These are phyloP conservation scores for Pythium rishiriense DNA, from an alignment of 352 stramenopile species.

Conservation along the genomic window DNA sequence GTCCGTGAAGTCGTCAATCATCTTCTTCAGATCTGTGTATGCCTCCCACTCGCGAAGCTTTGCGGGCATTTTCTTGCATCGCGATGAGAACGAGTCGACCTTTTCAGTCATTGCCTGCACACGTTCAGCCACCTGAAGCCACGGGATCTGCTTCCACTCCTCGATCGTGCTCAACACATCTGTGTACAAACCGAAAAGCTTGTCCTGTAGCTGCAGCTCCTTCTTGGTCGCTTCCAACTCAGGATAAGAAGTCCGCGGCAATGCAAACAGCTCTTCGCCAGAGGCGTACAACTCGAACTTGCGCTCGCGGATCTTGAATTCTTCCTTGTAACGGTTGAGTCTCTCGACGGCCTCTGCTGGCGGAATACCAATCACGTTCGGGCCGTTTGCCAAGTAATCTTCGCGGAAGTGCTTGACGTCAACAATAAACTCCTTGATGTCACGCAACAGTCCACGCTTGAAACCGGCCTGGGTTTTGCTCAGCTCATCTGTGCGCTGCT, in stretches of 20 bases:
- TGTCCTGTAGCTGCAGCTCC: constrained; percentile 93
- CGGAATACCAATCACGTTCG: constrained; percentile 96
- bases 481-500: constrained; percentile 94
- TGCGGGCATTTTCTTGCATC: constrained; percentile 97
- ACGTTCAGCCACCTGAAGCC: constrained; percentile 92
- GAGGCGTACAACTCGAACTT: constrained; percentile 97
- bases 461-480: constrained; percentile 95
- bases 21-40: constrained; percentile 95
- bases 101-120: constrained; percentile 96
- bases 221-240: constrained; percentile 98
- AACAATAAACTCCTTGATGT: constrained; percentile 96
- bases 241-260: constrained; percentile 95
- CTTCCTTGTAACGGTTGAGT: constrained; percentile 97
- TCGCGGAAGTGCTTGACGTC: constrained; percentile 96
- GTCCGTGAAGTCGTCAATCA: constrained; percentile 98
- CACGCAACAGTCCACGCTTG: constrained; percentile 94
- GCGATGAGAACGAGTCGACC: constrained; percentile 94
- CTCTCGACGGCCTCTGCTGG: constrained; percentile 96
- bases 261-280: constrained; percentile 96
- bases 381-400: constrained; percentile 96
- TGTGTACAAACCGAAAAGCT: constrained; percentile 96
- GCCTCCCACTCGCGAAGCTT: constrained; percentile 97
- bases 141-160: constrained; percentile 97
- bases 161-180: constrained; percentile 97
- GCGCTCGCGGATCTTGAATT: constrained; percentile 96